Conservation (phyloP, 2,329 filamentous ascomycete species). For the Aureobasidium mangrovei region DNA sequence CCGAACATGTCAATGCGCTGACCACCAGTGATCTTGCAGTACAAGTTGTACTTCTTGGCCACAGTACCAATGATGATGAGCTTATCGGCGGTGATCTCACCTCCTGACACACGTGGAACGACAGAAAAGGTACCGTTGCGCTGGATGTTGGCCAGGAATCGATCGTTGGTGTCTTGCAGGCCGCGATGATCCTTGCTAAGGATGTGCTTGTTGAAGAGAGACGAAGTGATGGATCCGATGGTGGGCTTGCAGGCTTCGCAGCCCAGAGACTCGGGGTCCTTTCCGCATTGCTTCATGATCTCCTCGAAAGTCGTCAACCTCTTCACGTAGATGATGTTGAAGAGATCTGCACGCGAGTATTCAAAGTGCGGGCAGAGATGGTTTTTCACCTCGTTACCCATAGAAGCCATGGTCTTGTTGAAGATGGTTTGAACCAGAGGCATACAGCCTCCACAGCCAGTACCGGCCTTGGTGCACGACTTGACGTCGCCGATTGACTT, state of each 20-base stretch:
- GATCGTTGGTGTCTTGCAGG: slow-evolving; percentile 84
- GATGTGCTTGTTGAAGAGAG: slow-evolving; percentile 75
- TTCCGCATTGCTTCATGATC: slow-evolving; percentile 72
- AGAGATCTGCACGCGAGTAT: slow-evolving; percentile 79
- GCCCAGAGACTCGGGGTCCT: slow-evolving; percentile 61
- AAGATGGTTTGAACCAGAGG: slow-evolving; percentile 83
- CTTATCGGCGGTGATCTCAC: slow-evolving; percentile 81
- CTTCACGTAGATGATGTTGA: slow-evolving; percentile 80
- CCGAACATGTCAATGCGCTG: slow-evolving; percentile 93
- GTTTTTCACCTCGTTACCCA: slow-evolving; percentile 83
- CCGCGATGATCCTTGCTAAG: slow-evolving; percentile 63
- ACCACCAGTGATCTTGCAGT: slow-evolving; percentile 86
- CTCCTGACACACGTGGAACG: slow-evolving; percentile 70
- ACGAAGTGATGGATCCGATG: slow-evolving; percentile 70
- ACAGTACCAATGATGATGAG: slow-evolving; percentile 76
- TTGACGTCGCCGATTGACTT: slow-evolving; percentile 78
- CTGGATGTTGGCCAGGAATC: slow-evolving; percentile 82
- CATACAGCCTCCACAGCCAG: slow-evolving; percentile 83
- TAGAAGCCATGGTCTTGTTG: slow-evolving; percentile 75
- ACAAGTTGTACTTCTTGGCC: slow-evolving; percentile 73
- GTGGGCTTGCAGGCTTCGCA: slow-evolving; percentile 84
- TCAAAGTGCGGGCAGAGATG: slow-evolving; percentile 77
- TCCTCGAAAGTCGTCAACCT: slow-evolving; percentile 61
- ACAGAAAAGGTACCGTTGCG: slow-evolving; percentile 87
- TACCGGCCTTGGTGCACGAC: slow-evolving; percentile 83